phyloP scores from a whole-genome alignment of 345 rosid species.

The Lepidium didymum region DNA sequence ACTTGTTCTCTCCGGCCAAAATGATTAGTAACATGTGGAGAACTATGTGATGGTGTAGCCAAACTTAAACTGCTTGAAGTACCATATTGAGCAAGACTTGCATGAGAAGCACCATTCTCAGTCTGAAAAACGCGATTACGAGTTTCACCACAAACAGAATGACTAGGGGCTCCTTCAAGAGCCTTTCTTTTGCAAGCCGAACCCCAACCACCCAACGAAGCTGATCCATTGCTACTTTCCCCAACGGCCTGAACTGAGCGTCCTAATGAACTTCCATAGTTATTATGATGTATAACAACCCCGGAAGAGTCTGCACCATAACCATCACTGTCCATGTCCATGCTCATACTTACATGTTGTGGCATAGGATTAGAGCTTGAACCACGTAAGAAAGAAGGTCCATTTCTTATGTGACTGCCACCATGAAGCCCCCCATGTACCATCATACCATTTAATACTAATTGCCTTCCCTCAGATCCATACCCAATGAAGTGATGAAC shows the following conservation, averaged over 20 bases:
- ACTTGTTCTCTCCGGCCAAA: slow-evolving; percentile 41
- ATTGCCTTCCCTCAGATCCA: slow-evolving; percentile 46
- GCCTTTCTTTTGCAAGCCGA: slow-evolving; percentile 87
- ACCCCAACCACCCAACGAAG: slow-evolving; percentile 62
- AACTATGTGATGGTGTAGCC: slow-evolving; percentile 42
- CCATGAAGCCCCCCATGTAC: slow-evolving; percentile 15
- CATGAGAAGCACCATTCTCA: slow-evolving; percentile 39
- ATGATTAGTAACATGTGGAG: slow-evolving; percentile 31
- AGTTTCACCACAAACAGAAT: slow-evolving; percentile 44
- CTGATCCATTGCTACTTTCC: slow-evolving; percentile 46
- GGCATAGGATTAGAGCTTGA: slow-evolving; percentile 43
- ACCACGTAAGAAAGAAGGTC: slow-evolving; percentile 39
- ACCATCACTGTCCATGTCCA: slow-evolving; percentile 34
- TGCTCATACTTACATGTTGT: slow-evolving; percentile 33
- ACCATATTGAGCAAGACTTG: slow-evolving; percentile 33
- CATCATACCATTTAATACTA: slow-evolving; percentile 3
- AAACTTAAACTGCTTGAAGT: slow-evolving; percentile 56
- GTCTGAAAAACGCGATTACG: slow-evolving; percentile 45
- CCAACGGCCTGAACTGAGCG: slow-evolving; percentile 46
- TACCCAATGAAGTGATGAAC: slow-evolving; percentile 30
- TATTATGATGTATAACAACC: slow-evolving; percentile 26
- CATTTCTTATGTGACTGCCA: slow-evolving; percentile 38
- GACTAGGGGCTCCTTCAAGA: slow-evolving; percentile 72
- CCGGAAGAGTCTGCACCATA: slow-evolving; percentile 31
- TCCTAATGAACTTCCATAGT: slow-evolving; percentile 50